These are phyloP conservation scores for Eimeria maxima DNA, from an alignment of 169 alveolate species.

Conservation along the genomic window DNA sequence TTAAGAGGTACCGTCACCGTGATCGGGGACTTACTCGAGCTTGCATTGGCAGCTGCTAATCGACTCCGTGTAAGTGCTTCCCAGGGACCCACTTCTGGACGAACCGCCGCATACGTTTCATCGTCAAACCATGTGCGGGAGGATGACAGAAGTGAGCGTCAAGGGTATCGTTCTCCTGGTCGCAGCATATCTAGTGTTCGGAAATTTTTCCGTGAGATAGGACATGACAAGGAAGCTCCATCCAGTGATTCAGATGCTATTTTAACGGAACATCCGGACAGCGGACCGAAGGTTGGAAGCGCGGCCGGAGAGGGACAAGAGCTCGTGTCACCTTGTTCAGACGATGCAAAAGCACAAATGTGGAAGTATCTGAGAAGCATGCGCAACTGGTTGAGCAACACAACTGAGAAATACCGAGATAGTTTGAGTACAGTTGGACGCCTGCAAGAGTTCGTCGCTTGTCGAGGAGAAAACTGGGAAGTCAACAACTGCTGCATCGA, in stretches of 20 bases:
- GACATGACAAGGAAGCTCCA: background rate
- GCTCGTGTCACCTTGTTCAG: background rate
- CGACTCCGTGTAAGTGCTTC: conserved; percentile 23
- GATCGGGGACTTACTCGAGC: conserved; percentile 56
- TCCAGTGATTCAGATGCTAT: too few species aligned
- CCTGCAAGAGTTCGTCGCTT: conserved; percentile 27
- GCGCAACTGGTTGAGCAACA: background rate
- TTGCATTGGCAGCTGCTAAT: conserved; percentile 63
- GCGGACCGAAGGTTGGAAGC: background rate
- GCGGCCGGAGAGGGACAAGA: background rate
- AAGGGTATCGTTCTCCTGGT: background rate
- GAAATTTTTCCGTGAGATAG: conserved; percentile 43
- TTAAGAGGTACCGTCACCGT: conserved; percentile 58
- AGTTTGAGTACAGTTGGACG: background rate
- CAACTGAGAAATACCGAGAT: background rate
- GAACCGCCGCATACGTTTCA: background rate
- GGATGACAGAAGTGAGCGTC: background rate
- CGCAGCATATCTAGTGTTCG: background rate
- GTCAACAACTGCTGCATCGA: conserved; percentile 79
- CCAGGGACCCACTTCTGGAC: background rate
- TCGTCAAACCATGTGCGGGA: background rate
- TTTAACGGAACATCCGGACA: background rate
- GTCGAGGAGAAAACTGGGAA: conserved; percentile 72
- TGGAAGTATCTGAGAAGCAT: background rate
- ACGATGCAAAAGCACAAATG: background rate